Evolutionary conservation across 2,329 filamentous ascomycete genomes (phyloP), one percentile per base, ranked within the genome.

Genomic region (Cordyceps pruinosa): DNA sequence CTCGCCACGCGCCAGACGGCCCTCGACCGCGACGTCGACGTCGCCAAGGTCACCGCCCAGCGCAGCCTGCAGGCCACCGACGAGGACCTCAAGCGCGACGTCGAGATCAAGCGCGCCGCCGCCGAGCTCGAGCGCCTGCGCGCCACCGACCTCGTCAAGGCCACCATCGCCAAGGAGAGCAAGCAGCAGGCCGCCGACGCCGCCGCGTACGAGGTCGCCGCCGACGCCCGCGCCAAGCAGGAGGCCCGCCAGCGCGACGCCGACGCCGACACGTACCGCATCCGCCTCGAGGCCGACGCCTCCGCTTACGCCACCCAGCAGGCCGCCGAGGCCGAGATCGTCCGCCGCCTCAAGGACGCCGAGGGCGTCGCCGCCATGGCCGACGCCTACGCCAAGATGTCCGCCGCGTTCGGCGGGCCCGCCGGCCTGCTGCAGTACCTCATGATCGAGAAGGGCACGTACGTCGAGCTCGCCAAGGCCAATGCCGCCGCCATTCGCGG

Each of bases 371-470:
- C 76, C 0, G 88, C 89, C 64, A 90, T 91, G 83, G 89, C 90
- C 1, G 84, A 86, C 56, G 89, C 88, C n/a, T 95, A 94, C 71
- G 78, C 77, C 61, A 83, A 86, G 65, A 79, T 95, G 66, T 78
- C 86, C 2, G 72, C 79, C 1, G 89, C 89, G 0, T 84, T 95
- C 46, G 90, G 90, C 59, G 90, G 90, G 0, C 88, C 90, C 2
- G 80, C 85, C 35, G 88, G 88, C 30, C 78, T 96, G 58, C 77
- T 95, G 64, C 87, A 92, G 70, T 93, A 88, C 77, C 81, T 93
- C 73, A 95, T 95, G 90, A 84, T 96, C 67, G 86, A 92, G 74
- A 87, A 87, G 70, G 86, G 86, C 64, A 89, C 87, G 0, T 93
- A 90, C 70, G 82, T 89, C 67, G 81, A 86, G 64, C 81, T 95